These are phyloP conservation scores for Lentinula detonsa DNA, from an alignment of 768 basidiomycete species.

Conservation along the genomic window DNA sequence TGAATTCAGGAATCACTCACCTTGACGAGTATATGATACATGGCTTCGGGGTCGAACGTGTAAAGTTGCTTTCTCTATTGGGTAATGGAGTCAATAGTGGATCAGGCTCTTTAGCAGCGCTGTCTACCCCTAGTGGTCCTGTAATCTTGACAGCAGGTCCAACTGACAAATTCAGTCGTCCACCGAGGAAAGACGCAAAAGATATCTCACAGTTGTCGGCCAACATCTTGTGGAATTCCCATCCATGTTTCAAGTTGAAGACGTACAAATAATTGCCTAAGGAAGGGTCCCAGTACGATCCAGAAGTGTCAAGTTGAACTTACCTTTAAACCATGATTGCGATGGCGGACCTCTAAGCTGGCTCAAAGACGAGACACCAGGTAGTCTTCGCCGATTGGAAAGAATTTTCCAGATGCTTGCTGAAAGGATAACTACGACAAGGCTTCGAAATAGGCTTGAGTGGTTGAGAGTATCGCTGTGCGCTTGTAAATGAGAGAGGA, in stretches of 20 bases:
- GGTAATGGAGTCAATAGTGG: neutral
- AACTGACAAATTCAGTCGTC: neutral
- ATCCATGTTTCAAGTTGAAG: neutral
- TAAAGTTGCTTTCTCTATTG: neutral
- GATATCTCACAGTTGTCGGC: neutral
- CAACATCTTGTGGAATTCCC: conserved; percentile 3
- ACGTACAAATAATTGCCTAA: neutral
- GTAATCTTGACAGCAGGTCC: neutral
- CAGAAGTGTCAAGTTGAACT: neutral
- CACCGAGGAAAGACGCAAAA: neutral
- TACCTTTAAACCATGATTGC: neutral
- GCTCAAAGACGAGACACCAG: neutral
- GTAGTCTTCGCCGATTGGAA: neutral
- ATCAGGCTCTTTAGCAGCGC: neutral
- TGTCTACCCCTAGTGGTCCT: neutral
- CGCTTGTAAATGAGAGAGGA: neutral
- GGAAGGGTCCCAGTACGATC: neutral
- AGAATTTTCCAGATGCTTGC: neutral
- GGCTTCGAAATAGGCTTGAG: neutral
- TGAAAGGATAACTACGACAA: neutral
- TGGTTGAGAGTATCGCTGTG: neutral
- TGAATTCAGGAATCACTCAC: neutral
- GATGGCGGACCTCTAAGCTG: conserved; percentile 1
- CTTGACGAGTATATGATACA: conserved; percentile 4
- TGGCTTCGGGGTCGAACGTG: conserved; percentile 5